Evolutionary conservation across 2,329 filamentous ascomycete species (phyloP), one percentile per base, ranked within the genome.

Genomic region (Xylaria digitata): DNA sequence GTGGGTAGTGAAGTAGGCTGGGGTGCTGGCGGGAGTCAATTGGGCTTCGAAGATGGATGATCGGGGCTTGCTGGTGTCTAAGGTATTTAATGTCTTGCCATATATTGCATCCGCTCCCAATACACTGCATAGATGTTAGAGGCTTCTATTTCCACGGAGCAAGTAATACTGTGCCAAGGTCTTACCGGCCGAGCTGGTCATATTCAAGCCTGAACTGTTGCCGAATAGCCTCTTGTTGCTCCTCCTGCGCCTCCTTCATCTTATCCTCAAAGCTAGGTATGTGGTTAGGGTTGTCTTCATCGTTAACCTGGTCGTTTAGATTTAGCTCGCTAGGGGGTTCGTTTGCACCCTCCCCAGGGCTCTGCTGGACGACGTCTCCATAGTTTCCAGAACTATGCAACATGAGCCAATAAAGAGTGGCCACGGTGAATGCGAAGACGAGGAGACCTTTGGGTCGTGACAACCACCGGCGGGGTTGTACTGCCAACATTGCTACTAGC

Each of bases 41-140:
- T 74, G 75, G 42, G 73, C 76, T 61, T 75, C 75, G 61, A 76
- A 77, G 61, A 54, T 75, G 50, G 65, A 62, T 45, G 63, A 73
- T 67, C 72, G 72, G 56, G 67, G 26, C 26, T 83, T 81, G 61
- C 80, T 78, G 42, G 78, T 74, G 46, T 81, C 77, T 11, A 89
- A 76, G 7, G 80, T 81, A 21, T 81, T 78, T 17, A 89, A 75
- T 0, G 86, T 88, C 62, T 84, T 86, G 21, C 86, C 86, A 72
- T 86, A 89, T n/a, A 89, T 82, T 8, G 82, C 80, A 63, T 85
- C 84, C 15, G 83, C 83, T 26, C 80, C 80, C 17, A 80, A 78
- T 66, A 82, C 73, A 43, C 83, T 86, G 70, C 67, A 52, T 30
- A 26, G 37, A 2, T 9, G 63, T 75, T 73, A 78, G 71, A 69